phyloP scores from a whole-genome alignment of 345 rosid genomes.

The Murraya paniculata region DNA sequence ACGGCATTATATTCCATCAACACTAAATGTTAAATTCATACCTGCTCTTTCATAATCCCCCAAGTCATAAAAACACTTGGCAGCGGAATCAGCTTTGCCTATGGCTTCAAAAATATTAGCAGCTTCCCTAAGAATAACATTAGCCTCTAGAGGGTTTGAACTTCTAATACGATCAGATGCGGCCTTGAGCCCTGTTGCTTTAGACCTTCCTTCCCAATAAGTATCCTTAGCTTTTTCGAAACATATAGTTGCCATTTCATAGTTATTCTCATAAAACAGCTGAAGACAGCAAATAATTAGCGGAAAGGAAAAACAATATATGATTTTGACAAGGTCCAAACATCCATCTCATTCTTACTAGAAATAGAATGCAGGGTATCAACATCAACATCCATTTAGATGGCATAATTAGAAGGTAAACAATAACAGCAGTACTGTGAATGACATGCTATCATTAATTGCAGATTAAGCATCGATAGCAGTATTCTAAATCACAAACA shows the following conservation, averaged over 20 bases:
- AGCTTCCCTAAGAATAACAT: conserved; percentile 37
- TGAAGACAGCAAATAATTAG: conserved; percentile 16
- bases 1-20: background rate
- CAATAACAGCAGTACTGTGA: background rate
- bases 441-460: background rate
- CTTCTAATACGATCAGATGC: conserved; percentile 34
- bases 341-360: background rate
- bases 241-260: conserved; percentile 46
- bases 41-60: conserved; percentile 47
- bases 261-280: conserved; percentile 42
- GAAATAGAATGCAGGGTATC: background rate
- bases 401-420: background rate
- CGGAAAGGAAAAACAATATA: background rate
- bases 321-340: background rate
- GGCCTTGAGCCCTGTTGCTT: conserved; percentile 42
- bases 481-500: background rate
- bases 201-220: conserved; percentile 38
- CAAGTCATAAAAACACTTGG: conserved; percentile 38
- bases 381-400: background rate
- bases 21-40: background rate
- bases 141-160: conserved; percentile 37
- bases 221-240: conserved; percentile 46
- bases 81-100: conserved; percentile 44
- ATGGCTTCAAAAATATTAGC: conserved; percentile 44
- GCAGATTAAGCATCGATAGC: background rate